Conservation (phyloP, 2,329 filamentous ascomycete species). For the Fusarium secorum region DNA sequence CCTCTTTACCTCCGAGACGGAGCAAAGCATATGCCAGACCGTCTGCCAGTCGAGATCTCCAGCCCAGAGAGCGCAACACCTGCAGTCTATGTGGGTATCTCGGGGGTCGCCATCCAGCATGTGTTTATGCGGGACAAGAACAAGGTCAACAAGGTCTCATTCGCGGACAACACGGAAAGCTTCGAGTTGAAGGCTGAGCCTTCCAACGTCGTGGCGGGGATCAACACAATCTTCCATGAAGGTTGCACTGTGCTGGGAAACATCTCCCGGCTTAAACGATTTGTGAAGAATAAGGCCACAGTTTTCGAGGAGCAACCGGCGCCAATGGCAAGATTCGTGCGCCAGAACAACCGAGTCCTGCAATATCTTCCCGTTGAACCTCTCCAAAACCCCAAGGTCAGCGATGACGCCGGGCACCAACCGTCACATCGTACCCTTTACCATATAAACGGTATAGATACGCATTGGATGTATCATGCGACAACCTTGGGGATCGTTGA, state of each 20-base stretch:
- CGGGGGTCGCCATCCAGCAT: neutral
- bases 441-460: neutral
- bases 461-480: neutral
- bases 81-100: neutral
- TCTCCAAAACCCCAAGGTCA: neutral
- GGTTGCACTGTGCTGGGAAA: neutral
- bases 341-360: neutral
- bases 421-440: neutral
- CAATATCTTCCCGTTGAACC: neutral
- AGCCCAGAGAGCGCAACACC: neutral
- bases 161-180: neutral
- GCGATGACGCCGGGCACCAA: neutral
- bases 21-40: neutral
- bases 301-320: neutral
- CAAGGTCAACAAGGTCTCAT: neutral
- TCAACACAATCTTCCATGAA: neutral
- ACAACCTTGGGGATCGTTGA: neutral
- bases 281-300: neutral
- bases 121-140: neutral
- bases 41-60: neutral
- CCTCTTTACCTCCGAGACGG: neutral
- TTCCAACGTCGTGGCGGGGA: neutral
- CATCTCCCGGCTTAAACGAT: neutral
- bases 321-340: neutral
- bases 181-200: neutral